Percentiles rank a stretch among this genome's conserved stretches.
Evolutionary conservation across 2,329 filamentous ascomycete species (phyloP).

Genomic region (Alternaria sp.): DNA sequence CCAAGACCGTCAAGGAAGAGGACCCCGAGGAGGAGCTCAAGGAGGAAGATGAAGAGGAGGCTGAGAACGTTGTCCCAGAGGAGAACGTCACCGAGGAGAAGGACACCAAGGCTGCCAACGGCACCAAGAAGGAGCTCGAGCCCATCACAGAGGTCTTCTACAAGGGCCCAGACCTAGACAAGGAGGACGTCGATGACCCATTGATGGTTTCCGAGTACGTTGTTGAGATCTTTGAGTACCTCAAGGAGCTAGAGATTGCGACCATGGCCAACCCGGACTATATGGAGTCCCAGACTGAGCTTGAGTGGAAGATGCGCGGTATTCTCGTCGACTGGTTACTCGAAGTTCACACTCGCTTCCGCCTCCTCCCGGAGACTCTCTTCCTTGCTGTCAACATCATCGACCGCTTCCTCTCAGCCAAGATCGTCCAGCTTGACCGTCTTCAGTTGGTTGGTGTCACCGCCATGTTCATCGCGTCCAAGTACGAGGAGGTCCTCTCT

Average conservation of each 20-base stretch:
- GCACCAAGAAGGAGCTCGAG: slow-evolving; percentile 24
- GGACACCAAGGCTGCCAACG: slow-evolving; percentile 32
- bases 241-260: slow-evolving; percentile 80
- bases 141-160: slow-evolving; percentile 36
- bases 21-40: slow-evolving; percentile 55
- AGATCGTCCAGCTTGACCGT: slow-evolving; percentile 94
- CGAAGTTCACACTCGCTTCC: slow-evolving; percentile 96
- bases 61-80: slow-evolving; percentile 63
- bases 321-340: slow-evolving; percentile 98
- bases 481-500: slow-evolving; percentile 97
- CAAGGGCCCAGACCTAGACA: slow-evolving; percentile 69
- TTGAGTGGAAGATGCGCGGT: slow-evolving; percentile 98
- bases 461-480: slow-evolving; percentile 99
- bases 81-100: slow-evolving; percentile 61
- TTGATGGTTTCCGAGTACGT: slow-evolving; percentile 99
- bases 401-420: slow-evolving; percentile 93
- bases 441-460: slow-evolving; percentile 96
- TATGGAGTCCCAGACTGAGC: slow-evolving; percentile 91
- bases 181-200: slow-evolving; percentile 89
- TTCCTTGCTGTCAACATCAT: slow-evolving; percentile 98
- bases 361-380: slow-evolving; percentile 91
- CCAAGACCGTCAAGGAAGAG: slow-evolving; percentile 61
- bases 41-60: slow-evolving; percentile 53
- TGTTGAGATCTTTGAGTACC: slow-evolving; percentile 95
- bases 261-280: slow-evolving; percentile 90